These are phyloP conservation scores for Gossypium ekmanianum DNA, from an alignment of 345 rosid species.

Conservation along the genomic window DNA sequence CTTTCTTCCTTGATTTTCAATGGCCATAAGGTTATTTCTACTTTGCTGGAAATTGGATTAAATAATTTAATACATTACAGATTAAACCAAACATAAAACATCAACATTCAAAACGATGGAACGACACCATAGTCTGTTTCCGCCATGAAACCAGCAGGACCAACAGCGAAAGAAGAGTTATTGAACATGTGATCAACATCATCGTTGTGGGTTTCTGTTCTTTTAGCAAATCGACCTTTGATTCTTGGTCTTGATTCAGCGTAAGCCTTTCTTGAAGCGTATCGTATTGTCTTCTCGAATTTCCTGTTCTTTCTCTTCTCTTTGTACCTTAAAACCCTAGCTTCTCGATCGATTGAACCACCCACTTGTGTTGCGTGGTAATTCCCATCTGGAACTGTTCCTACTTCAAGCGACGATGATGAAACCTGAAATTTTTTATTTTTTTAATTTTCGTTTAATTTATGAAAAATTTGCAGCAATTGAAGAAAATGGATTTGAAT, in stretches of 20 bases:
- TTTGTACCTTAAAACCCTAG: conserved; percentile 84
- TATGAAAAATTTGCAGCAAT: neutral
- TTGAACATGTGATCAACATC: conserved; percentile 29
- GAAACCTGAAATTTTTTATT: conserved; percentile 49
- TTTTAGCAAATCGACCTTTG: conserved; percentile 91
- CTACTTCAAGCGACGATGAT: conserved; percentile 70
- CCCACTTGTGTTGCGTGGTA: conserved; percentile 36
- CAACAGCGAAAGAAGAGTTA: conserved; percentile 8
- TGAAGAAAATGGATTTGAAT: neutral
- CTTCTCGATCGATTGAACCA: conserved; percentile 64
- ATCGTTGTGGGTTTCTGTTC: conserved; percentile 48
- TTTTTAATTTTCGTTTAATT: neutral
- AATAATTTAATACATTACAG: too few species aligned
- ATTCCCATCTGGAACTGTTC: conserved; percentile 80
- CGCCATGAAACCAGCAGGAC: conserved; percentile 9
- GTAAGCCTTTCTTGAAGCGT: conserved; percentile 87
- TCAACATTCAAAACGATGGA: conserved; percentile 45
- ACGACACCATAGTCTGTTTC: conserved; percentile 65
- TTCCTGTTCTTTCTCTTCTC: conserved; percentile 96
- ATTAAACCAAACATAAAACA: too few species aligned
- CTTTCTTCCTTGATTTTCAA: neutral
- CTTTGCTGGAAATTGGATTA: neutral
- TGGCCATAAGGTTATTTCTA: neutral
- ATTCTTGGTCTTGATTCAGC: conserved; percentile 94
- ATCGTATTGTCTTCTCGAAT: conserved; percentile 93